Percentiles rank a stretch among this genome's conserved stretches.
phyloP scores from a whole-genome alignment of 768 basidiomycete species.

The Gyrodon lividus region DNA sequence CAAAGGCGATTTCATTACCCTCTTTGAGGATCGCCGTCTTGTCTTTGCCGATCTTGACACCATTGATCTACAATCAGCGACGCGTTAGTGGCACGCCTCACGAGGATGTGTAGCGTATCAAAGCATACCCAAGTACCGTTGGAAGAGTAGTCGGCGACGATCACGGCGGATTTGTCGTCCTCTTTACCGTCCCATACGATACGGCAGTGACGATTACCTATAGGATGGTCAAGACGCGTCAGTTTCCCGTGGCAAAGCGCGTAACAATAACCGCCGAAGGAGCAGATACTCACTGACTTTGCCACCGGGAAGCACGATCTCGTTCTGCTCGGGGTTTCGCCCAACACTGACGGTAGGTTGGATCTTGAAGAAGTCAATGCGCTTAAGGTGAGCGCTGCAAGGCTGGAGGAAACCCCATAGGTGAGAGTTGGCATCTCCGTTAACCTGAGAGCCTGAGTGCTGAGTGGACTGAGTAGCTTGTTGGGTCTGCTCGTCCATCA shows the following conservation, averaged over 20 bases:
- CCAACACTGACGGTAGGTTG: constrained; percentile 53
- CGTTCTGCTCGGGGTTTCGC: constrained; percentile 42
- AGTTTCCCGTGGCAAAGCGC: constrained; percentile 13
- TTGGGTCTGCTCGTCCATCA: constrained; percentile 34
- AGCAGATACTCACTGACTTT: constrained; percentile 62
- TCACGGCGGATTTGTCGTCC: constrained; percentile 31
- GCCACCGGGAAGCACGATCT: constrained; percentile 63
- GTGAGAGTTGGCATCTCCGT: constrained; percentile 25
- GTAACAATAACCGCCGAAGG: constrained; percentile 5
- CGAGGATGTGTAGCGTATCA: constrained; percentile 16
- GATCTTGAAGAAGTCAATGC: constrained; percentile 63
- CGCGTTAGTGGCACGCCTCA: constrained; percentile 9
- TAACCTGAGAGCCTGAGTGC: constrained; percentile 28
- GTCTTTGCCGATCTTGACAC: constrained; percentile 38
- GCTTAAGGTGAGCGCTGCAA: constrained; percentile 47
- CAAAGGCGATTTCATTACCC: constrained; percentile 88
- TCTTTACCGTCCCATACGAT: constrained; percentile 37
- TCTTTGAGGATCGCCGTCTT: constrained; percentile 43
- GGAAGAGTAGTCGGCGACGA: constrained; percentile 36
- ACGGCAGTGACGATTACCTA: constrained; percentile 41
- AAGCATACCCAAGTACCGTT: constrained; percentile 44
- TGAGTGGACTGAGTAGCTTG: constrained; percentile 43
- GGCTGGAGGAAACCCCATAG: constrained; percentile 77
- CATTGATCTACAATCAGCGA: constrained; percentile 35
- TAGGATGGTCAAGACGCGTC: constrained; percentile 24